A percentile compares a stretch with the other conserved stretches of the same genome.
Conservation (phyloP, 306 rosid species). For the Sechiopsis laciniata region DNA sequence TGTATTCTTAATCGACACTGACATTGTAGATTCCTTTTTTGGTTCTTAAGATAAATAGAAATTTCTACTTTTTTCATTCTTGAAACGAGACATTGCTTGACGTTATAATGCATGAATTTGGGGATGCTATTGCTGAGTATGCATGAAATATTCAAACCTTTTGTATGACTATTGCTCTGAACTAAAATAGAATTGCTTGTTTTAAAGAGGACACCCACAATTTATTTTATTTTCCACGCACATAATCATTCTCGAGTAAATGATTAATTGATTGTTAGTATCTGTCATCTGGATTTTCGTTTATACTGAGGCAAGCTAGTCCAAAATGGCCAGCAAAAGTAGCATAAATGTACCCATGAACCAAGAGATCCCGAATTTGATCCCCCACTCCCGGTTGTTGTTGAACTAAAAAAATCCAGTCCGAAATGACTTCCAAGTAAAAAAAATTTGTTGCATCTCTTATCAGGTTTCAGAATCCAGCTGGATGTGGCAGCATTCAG, state of each 20-base stretch:
- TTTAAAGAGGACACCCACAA: neutral
- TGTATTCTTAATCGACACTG: neutral
- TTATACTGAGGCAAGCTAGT: neutral
- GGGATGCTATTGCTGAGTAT: neutral
- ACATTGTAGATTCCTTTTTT: neutral
- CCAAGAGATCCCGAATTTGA: no score
- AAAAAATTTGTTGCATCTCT: neutral
- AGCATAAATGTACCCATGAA: no score
- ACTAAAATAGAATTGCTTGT: neutral
- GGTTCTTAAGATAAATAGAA: neutral
- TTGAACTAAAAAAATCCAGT: neutral
- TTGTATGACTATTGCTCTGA: neutral
- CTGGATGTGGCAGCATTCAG: conserved; percentile 19
- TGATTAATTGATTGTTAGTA: neutral
- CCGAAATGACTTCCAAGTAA: neutral
- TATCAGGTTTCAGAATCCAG: conserved; percentile 32
- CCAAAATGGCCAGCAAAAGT: no score
- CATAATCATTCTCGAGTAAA: neutral
- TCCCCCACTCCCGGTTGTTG: no score
- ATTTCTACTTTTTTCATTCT: neutral
- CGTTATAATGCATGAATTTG: neutral
- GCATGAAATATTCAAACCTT: neutral
- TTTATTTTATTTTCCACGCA: neutral
- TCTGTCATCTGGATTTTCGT: neutral
- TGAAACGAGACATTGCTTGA: neutral